Evolutionary conservation across 2,329 filamentous ascomycete genomes (phyloP), one percentile per base, ranked within the genome.

Genomic region (Alternaria brassicae): DNA sequence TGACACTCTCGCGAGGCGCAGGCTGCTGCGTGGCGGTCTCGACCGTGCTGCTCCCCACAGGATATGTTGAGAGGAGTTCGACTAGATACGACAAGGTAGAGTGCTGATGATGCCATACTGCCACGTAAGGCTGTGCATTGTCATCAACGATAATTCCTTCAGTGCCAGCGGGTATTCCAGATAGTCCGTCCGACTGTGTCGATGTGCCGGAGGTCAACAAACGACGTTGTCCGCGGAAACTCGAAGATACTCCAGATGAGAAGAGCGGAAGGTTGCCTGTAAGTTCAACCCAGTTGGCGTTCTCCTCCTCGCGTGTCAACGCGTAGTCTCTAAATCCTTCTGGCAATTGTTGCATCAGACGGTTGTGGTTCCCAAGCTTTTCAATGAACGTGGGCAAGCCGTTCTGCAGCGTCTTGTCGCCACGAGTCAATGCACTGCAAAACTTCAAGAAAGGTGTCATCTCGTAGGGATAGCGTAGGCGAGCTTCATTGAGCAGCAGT

Each of bases 391-490:
- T 66, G 68, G 81, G 77, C 71, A 84, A 62, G 62, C 87, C 80
- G 45, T 82, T 81, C 36, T 83, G 77, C 47, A 78, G 78, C 21
- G 81, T 73, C 28, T 79, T 71, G 34, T 81, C 76, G 21, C 78
- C 81, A 58, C 78, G 78, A 7, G 84, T 85, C 15, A 96, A 79
- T 37, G 85, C 86, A 55, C 88, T 88, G 72, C 88, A 90, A 37
- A 96, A 80, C 53, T 85, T 87, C 60, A 96, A 79, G 69, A 97
- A 92, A 0, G 93, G 92, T 3, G 88, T 78, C 45, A 91, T 89
- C 78, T 97, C 94, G 76, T 91, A 94, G 0, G 94, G 94, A 72
- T 93, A 97, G 55, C 94, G 88, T 60, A 86, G 85, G 41, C 89
- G 84, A 6, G 93, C 88, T 72, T 91, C 86, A 49, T 86, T 81